Conservation (phyloP, 2,329 filamentous ascomycete species). For the Fusarium poae region DNA sequence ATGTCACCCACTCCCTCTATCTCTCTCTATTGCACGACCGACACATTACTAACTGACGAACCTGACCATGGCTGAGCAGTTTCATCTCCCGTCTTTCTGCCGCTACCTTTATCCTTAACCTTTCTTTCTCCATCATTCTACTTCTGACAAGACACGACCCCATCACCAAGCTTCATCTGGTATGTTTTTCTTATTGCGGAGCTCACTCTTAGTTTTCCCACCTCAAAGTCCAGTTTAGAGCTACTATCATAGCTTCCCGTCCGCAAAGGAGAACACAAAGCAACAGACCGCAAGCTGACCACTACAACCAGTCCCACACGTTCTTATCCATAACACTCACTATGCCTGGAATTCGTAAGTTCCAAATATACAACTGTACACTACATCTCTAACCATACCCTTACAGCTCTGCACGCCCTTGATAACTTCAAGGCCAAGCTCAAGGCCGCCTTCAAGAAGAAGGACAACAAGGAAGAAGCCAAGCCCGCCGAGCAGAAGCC, state of each 20-base stretch:
- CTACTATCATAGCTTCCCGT: slow-evolving; percentile 2
- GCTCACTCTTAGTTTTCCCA: not conserved
- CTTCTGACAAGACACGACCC: slow-evolving; percentile 2
- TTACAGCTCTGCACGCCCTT: slow-evolving; percentile 62
- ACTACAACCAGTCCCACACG: not conserved
- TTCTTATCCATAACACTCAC: slow-evolving; percentile 43
- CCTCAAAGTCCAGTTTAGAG: not conserved
- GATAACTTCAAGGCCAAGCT: slow-evolving; percentile 70
- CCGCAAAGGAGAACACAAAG: slow-evolving; percentile 1
- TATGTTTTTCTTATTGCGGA: slow-evolving; percentile 9
- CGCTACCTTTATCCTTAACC: slow-evolving; percentile 22
- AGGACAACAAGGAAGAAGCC: slow-evolving; percentile 53
- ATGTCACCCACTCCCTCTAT: slow-evolving; percentile 32
- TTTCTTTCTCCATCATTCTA: slow-evolving; percentile 16
- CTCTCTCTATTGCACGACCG: not conserved
- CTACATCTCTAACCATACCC: slow-evolving; percentile 5
- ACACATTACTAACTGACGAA: slow-evolving; percentile 22
- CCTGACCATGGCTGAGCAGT: slow-evolving; percentile 26
- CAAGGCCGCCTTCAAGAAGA: slow-evolving; percentile 66
- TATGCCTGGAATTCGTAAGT: slow-evolving; percentile 68
- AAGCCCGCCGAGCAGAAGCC: slow-evolving; percentile 44
- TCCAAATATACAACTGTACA: not conserved
- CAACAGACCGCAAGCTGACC: slow-evolving; percentile 29
- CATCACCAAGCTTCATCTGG: slow-evolving; percentile 14
- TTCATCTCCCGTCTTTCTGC: slow-evolving; percentile 32